These are phyloP conservation scores for Naganishia friedmannii DNA, from an alignment of 768 basidiomycete genomes.

Conservation along the genomic window DNA sequence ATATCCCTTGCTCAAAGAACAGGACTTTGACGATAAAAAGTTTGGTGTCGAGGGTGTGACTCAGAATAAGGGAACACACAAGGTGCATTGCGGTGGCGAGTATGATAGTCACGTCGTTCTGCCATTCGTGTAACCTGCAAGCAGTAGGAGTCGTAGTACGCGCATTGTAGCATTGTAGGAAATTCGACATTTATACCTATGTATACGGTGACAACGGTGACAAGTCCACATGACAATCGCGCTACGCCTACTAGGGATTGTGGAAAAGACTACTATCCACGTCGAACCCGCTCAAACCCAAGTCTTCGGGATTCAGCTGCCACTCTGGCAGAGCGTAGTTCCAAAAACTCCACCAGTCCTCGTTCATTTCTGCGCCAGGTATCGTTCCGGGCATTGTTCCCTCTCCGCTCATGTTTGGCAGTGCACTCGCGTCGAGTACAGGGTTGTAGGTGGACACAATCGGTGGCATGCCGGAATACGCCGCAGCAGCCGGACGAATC, in stretches of 20 bases:
- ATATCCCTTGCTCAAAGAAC: constrained; percentile 28
- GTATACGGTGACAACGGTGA: not conserved
- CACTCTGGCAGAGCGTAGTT: not conserved
- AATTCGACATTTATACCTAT: not conserved
- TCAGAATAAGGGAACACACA: constrained; percentile 25
- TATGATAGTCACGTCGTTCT: constrained; percentile 23
- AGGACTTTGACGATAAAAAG: constrained; percentile 22
- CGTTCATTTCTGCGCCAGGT: not conserved
- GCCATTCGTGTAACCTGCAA: constrained; percentile 21
- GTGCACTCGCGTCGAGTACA: not conserved
- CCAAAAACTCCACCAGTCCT: not conserved
- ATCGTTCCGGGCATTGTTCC: not conserved
- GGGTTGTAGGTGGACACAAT: not conserved
- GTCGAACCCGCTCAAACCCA: not conserved
- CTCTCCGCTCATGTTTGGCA: not conserved
- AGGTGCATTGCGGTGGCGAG: constrained; percentile 30
- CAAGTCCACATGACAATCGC: not conserved
- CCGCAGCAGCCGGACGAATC: not conserved
- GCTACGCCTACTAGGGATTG: not conserved
- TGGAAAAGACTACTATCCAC: not conserved
- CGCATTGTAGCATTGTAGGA: not conserved
- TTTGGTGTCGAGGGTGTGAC: constrained; percentile 6
- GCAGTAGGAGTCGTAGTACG: no score
- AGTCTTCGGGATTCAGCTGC: constrained; percentile 1
- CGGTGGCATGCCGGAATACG: not conserved